These are phyloP conservation scores for Aspergillus sp. DNA, from an alignment of 2,329 filamentous ascomycete species.

Conservation along the genomic window DNA sequence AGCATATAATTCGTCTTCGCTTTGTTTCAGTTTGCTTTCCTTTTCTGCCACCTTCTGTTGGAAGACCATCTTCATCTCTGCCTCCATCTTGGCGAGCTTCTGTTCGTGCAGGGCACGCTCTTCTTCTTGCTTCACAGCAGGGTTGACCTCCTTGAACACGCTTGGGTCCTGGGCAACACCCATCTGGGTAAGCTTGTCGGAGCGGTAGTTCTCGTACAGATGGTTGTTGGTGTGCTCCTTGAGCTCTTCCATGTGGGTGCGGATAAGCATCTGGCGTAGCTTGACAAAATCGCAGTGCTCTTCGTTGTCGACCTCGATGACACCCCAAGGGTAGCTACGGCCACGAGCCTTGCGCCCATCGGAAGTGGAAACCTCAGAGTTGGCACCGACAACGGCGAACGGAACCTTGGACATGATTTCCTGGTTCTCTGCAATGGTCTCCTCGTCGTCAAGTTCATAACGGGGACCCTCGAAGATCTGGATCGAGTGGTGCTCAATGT, in stretches of 20 bases:
- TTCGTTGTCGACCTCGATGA: constrained; percentile 99
- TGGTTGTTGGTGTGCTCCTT: constrained; percentile 99
- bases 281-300: constrained; percentile 99
- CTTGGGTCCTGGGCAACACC: constrained; percentile 97
- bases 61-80: constrained; percentile 99
- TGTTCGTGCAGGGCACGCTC: constrained; percentile 97
- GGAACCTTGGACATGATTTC: constrained; percentile 99
- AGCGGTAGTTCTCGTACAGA: constrained; percentile 99
- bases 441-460: constrained; percentile 98
- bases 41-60: constrained; percentile 99
- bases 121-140: constrained; percentile 99
- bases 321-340: constrained; percentile 95
- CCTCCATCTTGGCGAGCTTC: constrained; percentile 99
- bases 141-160: constrained; percentile 99
- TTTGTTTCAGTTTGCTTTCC: constrained; percentile 99
- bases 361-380: constrained; percentile 84
- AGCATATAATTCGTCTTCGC: constrained; percentile 97
- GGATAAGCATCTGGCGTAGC: constrained; percentile 98
- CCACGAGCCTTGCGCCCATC: constrained; percentile 96
- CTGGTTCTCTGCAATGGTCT: constrained; percentile 99
- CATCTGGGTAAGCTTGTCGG: constrained; percentile 98
- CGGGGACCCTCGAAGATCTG: constrained; percentile 98
- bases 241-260: constrained; percentile 99
- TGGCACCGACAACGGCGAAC: constrained; percentile 96
- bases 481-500: constrained; percentile 95